Evolutionary conservation across 768 basidiomycete genomes (phyloP).

Genomic region (Boletus bicolor): DNA sequence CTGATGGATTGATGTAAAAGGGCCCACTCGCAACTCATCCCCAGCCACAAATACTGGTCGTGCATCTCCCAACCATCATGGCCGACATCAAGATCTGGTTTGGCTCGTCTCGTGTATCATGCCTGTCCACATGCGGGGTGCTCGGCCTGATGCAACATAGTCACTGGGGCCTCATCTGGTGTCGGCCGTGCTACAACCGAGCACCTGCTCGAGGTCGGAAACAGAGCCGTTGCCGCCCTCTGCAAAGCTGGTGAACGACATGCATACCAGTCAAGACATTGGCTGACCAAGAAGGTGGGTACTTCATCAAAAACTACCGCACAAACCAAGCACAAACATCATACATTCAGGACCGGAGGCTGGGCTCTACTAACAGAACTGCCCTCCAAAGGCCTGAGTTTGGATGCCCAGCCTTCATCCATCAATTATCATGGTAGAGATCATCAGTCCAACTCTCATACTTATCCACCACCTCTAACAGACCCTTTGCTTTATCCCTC

Average conservation of each 20-base stretch:
- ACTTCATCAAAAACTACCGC: background rate
- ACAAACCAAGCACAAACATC: background rate
- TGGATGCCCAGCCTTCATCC: background rate
- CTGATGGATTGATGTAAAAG: background rate
- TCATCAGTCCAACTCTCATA: conserved; percentile 19
- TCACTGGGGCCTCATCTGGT: background rate
- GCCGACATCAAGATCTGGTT: conserved; percentile 5
- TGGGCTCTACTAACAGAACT: too few species aligned
- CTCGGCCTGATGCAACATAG: background rate
- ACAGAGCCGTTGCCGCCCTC: background rate
- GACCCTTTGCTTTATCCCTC: conserved; percentile 14
- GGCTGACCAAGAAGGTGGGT: background rate
- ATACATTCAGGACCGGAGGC: background rate
- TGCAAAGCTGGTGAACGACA: background rate
- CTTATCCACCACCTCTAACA: conserved; percentile 8
- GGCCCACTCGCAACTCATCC: background rate
- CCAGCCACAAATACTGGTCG: background rate
- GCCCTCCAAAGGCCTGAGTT: background rate
- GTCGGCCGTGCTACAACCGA: background rate
- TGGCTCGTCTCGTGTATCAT: too few species aligned
- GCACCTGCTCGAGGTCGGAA: background rate
- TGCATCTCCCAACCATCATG: background rate
- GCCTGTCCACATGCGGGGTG: background rate
- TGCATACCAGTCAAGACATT: background rate
- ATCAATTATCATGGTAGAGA: conserved; percentile 9